These are phyloP conservation scores for Lasiodiplodia theobromae DNA, from an alignment of 2,329 filamentous ascomycete species.

Conservation along the genomic window DNA sequence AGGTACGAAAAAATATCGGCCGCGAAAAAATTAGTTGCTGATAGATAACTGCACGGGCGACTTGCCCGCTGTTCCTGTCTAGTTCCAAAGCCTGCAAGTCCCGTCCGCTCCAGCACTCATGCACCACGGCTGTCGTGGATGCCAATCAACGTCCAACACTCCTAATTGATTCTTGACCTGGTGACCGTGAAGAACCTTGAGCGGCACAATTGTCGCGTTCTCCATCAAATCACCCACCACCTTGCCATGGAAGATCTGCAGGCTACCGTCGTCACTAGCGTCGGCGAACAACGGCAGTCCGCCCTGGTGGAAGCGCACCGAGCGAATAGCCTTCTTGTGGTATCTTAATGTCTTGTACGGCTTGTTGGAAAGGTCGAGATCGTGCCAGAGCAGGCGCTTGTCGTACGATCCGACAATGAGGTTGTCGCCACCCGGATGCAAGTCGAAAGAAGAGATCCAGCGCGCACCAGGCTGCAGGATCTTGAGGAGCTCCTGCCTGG, in stretches of 20 bases:
- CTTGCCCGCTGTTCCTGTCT: conserved; percentile 31
- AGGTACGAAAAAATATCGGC: conserved; percentile 16
- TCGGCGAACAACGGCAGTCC: conserved; percentile 87
- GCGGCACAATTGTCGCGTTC: conserved; percentile 92
- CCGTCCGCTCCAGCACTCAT: conserved; percentile 94
- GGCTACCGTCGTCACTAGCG: conserved; percentile 89
- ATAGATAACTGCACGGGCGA: conserved; percentile 2
- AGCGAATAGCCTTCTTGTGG: conserved; percentile 88
- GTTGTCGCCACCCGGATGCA: conserved; percentile 93
- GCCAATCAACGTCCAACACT: conserved; percentile 95
- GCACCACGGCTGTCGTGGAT: conserved; percentile 91
- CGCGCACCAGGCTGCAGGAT: conserved; percentile 91
- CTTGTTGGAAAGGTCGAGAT: conserved; percentile 86
- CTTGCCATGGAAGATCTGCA: conserved; percentile 97
- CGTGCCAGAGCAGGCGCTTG: conserved; percentile 92
- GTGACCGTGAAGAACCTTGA: conserved; percentile 93
- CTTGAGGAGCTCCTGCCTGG: conserved; percentile 89
- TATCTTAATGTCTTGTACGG: conserved; percentile 98
- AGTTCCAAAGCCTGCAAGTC: conserved; percentile 85
- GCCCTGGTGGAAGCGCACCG: conserved; percentile 84
- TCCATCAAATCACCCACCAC: conserved; percentile 95
- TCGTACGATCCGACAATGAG: conserved; percentile 95
- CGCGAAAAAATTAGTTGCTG: conserved; percentile 12
- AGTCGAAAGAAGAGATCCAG: conserved; percentile 92
- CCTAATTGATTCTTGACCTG: conserved; percentile 85